phyloP scores from a whole-genome alignment of 257 asterid species.

The Capsicum baccatum region DNA sequence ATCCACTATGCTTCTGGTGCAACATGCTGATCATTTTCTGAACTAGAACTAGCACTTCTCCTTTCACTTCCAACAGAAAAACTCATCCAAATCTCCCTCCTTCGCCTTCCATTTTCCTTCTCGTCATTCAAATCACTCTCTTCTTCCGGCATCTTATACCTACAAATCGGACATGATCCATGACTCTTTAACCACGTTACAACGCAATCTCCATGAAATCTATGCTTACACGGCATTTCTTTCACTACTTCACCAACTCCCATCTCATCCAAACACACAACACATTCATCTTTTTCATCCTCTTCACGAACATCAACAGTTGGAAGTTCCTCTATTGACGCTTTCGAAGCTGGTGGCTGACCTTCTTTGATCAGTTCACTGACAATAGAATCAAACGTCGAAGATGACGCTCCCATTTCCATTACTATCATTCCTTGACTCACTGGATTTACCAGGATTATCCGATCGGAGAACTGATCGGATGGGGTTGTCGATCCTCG shows the following conservation, averaged over 20 bases:
- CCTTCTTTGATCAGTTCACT: slow-evolving; percentile 54
- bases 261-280: slow-evolving; percentile 76
- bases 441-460: slow-evolving; percentile 61
- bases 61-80: slow-evolving; percentile 36
- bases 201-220: slow-evolving; percentile 62
- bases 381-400: slow-evolving; percentile 43
- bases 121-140: slow-evolving; percentile 39
- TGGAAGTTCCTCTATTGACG: slow-evolving; percentile 64
- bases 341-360: slow-evolving; percentile 73
- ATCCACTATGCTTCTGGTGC: slow-evolving; percentile 1
- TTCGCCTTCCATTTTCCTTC: slow-evolving; percentile 44
- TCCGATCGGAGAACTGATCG: slow-evolving; percentile 41
- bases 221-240: slow-evolving; percentile 80
- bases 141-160: slow-evolving; percentile 72
- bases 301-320: slow-evolving; percentile 45
- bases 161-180: slow-evolving; percentile 86
- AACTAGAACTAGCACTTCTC: slow-evolving; percentile 29
- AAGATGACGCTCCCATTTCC: slow-evolving; percentile 33
- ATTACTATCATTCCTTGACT: slow-evolving; percentile 63
- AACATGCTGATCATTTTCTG: not conserved
- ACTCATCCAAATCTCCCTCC: slow-evolving; percentile 61
- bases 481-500: slow-evolving; percentile 22
- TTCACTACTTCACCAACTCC: slow-evolving; percentile 49
- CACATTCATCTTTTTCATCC: slow-evolving; percentile 47
- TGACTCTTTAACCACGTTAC: slow-evolving; percentile 72